Percentiles rank a stretch among this genome's conserved stretches.
phyloP scores from a whole-genome alignment of 164 flowering plant species.

The Euptelea pleiosperma region DNA sequence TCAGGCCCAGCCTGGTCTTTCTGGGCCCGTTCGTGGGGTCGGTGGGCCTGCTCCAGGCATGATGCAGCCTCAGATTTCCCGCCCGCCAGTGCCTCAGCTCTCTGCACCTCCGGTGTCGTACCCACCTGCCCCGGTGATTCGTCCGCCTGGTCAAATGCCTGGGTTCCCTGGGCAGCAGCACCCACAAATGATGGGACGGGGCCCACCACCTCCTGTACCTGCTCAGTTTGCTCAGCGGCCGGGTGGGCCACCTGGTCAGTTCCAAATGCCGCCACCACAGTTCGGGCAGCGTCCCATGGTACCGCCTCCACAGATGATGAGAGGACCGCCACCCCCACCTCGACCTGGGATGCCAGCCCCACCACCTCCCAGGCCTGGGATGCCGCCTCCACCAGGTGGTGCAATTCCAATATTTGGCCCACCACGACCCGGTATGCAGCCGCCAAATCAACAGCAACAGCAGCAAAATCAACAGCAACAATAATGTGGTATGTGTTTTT shows the following conservation, averaged over 20 bases:
- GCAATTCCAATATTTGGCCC: slow-evolving; percentile 56
- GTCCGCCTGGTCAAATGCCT: slow-evolving; percentile 67
- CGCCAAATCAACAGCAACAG: slow-evolving; percentile 46
- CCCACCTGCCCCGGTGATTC: slow-evolving; percentile 49
- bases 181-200: slow-evolving; percentile 43
- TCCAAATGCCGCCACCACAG: slow-evolving; percentile 26
- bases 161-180: slow-evolving; percentile 52
- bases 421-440: slow-evolving; percentile 82
- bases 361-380: slow-evolving; percentile 59
- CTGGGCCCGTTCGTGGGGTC: slow-evolving; percentile 87
- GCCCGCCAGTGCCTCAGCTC: slow-evolving; percentile 62
- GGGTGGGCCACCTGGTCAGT: slow-evolving; percentile 44
- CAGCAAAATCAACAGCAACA: slow-evolving; percentile 31
- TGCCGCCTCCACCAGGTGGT: slow-evolving; percentile 84
- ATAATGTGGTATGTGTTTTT: slow-evolving; percentile 15
- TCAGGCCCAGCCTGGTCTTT: slow-evolving; percentile 91
- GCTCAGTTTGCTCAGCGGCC: slow-evolving; percentile 51
- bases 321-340: slow-evolving; percentile 37
- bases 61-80: slow-evolving; percentile 95
- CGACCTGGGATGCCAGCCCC: slow-evolving; percentile 53
- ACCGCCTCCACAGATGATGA: slow-evolving; percentile 64
- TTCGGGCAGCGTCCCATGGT: slow-evolving; percentile 32
- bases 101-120: slow-evolving; percentile 63
- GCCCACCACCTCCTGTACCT: slow-evolving; percentile 44
- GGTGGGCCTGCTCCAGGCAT: slow-evolving; percentile 97